A percentile compares a stretch with the other conserved stretches of the same genome.
These are phyloP conservation scores for Streptanthus diversifolius DNA, from an alignment of 345 rosid species.

Conservation along the genomic window DNA sequence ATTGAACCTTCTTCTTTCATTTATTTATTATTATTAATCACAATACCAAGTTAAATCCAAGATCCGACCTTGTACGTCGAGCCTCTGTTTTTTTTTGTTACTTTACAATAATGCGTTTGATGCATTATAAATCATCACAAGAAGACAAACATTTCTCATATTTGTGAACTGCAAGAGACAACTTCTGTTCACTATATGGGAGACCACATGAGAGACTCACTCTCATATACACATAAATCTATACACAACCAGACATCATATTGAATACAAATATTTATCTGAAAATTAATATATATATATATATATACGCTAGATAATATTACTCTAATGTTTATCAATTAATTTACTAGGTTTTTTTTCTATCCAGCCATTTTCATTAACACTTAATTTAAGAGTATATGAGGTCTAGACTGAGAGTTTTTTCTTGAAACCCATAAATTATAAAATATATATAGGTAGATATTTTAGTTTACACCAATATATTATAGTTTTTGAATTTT, in stretches of 20 bases:
- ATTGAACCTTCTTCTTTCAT: slow-evolving; percentile 19
- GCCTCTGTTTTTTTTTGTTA: slow-evolving; percentile 19
- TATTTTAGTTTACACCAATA: too few relatives aligned
- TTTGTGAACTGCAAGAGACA: slow-evolving; percentile 23
- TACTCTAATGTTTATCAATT: neutral
- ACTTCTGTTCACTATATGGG: slow-evolving; percentile 29
- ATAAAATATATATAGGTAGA: too few relatives aligned
- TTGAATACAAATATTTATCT: too few relatives aligned
- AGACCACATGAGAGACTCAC: slow-evolving; percentile 14
- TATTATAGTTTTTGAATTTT: too few relatives aligned
- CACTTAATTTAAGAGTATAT: too few relatives aligned
- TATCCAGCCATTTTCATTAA: too few relatives aligned
- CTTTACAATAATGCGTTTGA: neutral
- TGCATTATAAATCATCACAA: slow-evolving; percentile 17
- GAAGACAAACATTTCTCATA: slow-evolving; percentile 19
- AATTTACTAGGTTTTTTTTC: too few relatives aligned
- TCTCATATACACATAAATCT: neutral
- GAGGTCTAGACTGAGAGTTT: too few relatives aligned
- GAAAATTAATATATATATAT: too few relatives aligned
- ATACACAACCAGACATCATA: neutral
- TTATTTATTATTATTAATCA: too few relatives aligned
- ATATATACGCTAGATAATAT: neutral
- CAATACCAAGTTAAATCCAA: slow-evolving; percentile 5
- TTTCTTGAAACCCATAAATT: too few relatives aligned
- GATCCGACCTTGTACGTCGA: slow-evolving; percentile 33